These are phyloP conservation scores for Lichtheimia ramosa DNA, from an alignment of 371 early-diverging fungal species.

Conservation along the genomic window DNA sequence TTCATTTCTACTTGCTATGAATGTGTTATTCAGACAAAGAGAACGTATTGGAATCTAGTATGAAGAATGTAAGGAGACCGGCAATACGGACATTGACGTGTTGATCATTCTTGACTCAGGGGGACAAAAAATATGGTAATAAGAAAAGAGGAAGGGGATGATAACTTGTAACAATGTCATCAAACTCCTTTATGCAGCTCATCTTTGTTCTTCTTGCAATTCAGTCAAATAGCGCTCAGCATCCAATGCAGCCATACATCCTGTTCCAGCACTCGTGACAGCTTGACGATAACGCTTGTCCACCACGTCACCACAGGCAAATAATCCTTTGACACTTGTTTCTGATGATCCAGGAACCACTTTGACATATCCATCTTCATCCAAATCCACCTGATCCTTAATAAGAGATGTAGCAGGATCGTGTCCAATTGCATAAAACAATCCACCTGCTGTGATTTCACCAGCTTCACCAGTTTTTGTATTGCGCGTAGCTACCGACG, in stretches of 20 bases:
- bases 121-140: too few species aligned
- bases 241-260: constrained; percentile 97
- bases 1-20: too few species aligned
- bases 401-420: constrained; percentile 87
- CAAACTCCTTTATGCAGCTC: too few species aligned
- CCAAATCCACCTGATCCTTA: constrained; percentile 72
- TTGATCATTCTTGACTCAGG: too few species aligned
- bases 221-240: constrained; percentile 81
- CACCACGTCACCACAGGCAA: constrained; percentile 98
- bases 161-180: too few species aligned
- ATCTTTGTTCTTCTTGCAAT: constrained; percentile 32
- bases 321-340: constrained; percentile 91
- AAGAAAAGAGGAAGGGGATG: too few species aligned
- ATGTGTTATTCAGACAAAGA: too few species aligned
- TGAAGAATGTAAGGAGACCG: too few species aligned
- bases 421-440: constrained; percentile 99
- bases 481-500: constrained; percentile 71
- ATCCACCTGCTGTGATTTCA: constrained; percentile 79
- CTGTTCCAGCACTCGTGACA: constrained; percentile 73
- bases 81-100: too few species aligned
- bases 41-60: too few species aligned
- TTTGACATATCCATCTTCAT: constrained; percentile 90
- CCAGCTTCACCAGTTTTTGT: constrained; percentile 67
- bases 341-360: constrained; percentile 79
- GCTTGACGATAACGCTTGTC: constrained; percentile 93